phyloP scores from a whole-genome alignment of 2,329 filamentous ascomycete genomes.

The Colletotrichum karsti region DNA sequence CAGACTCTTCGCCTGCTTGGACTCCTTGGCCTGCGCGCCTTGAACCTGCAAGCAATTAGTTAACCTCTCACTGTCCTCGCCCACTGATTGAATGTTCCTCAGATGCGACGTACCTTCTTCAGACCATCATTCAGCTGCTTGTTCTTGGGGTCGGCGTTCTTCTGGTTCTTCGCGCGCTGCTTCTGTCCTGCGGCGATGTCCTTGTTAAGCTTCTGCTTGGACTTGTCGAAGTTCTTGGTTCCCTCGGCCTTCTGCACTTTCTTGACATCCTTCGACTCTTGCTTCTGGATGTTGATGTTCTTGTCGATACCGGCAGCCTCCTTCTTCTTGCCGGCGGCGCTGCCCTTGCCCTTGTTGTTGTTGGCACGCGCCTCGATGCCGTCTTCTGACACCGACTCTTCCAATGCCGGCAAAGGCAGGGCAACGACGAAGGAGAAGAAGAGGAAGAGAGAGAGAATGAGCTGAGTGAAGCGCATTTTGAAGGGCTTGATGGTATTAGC shows the following conservation, averaged over 20 bases:
- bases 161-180: neutral
- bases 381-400: too few species aligned
- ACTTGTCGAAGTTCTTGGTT: neutral
- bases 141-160: constrained; percentile 5
- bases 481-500: neutral
- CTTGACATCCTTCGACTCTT: constrained; percentile 3
- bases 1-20: constrained; percentile 6
- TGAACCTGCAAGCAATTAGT: neutral
- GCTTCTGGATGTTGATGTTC: constrained; percentile 14
- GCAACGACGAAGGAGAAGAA: constrained; percentile 4
- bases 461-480: constrained; percentile 9
- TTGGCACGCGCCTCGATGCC: neutral
- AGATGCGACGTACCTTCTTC: neutral
- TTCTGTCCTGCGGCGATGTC: neutral
- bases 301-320: constrained; percentile 4
- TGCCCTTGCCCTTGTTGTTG: neutral
- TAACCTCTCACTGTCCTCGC: too few species aligned
- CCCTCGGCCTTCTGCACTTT: neutral
- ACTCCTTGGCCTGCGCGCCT: neutral
- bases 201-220: neutral
- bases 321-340: neutral
- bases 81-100: too few species aligned
- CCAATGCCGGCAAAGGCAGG: constrained; percentile 11
- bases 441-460: constrained; percentile 10
- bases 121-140: neutral